Conservation (phyloP, 345 rosid genomes). For the Dimocarpus longan region DNA sequence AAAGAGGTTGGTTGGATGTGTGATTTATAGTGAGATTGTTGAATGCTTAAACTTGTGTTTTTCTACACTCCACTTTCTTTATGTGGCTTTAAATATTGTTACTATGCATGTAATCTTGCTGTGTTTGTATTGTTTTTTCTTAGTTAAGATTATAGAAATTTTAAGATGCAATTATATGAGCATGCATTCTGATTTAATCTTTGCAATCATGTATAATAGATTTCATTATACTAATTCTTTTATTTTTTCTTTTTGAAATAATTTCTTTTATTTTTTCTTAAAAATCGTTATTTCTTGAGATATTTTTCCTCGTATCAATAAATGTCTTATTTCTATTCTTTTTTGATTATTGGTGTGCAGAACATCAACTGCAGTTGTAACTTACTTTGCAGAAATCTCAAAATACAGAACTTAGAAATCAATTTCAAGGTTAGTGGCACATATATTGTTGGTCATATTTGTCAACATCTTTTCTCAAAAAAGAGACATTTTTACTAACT, state of each 20-base stretch:
- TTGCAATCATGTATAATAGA: neutral
- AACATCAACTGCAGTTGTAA: conserved; percentile 81
- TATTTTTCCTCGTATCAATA: neutral
- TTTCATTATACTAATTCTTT: neutral
- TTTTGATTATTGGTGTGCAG: conserved; percentile 45
- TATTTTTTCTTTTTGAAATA: no score
- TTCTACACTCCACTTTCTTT: neutral
- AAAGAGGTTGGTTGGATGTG: neutral
- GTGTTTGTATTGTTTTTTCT: neutral
- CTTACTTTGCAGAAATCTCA: conserved; percentile 86
- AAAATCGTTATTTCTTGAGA: neutral
- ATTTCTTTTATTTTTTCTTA: no score
- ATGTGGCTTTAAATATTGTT: neutral
- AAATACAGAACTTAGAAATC: conserved; percentile 79
- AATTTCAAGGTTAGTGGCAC: conserved; percentile 72
- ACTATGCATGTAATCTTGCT: neutral
- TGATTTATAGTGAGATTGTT: neutral
- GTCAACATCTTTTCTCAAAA: neutral
- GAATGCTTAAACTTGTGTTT: neutral
- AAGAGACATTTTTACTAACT: neutral
- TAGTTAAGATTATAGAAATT: neutral
- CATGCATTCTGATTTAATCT: neutral
- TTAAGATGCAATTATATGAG: neutral
- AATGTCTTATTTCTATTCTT: neutral
- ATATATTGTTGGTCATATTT: neutral